Evolutionary conservation across 805 yeast species (phyloP).

Genomic region (Zygosaccharomyces bailii): DNA sequence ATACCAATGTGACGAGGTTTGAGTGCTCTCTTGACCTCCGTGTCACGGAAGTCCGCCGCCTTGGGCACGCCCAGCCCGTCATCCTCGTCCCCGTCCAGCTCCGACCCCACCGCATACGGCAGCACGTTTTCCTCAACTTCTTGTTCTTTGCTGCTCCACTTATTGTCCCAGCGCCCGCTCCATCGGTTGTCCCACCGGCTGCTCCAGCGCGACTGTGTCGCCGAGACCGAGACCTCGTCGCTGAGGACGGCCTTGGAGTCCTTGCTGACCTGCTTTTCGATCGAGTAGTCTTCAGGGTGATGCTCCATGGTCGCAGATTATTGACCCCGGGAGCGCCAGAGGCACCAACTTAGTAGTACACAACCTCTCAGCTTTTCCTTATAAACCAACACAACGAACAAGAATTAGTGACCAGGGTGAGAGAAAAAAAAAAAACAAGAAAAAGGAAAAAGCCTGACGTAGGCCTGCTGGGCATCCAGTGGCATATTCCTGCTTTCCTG

Average conservation of each 20-base stretch:
- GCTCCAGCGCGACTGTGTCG: background rate
- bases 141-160: background rate
- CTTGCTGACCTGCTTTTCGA: background rate
- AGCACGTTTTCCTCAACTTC: background rate
- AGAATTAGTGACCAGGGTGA: too few species aligned
- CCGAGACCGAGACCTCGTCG: background rate
- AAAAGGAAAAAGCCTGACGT: too few species aligned
- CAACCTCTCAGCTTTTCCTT: too few species aligned
- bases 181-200: background rate
- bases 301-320: background rate
- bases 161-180: background rate
- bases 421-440: too few species aligned
- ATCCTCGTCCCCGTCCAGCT: conserved; percentile 7
- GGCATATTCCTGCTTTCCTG: too few species aligned
- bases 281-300: background rate
- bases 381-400: too few species aligned
- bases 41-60: conserved; percentile 30
- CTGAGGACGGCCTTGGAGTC: background rate
- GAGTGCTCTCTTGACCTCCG: conserved; percentile 52
- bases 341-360: too few species aligned
- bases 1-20: conserved; percentile 64
- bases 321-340: too few species aligned
- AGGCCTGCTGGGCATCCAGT: too few species aligned
- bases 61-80: conserved; percentile 27
- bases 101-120: background rate